Base-by-base conservation (phyloP, 345 rosid species). In the Cardiospermum halicacabum region DNA sequence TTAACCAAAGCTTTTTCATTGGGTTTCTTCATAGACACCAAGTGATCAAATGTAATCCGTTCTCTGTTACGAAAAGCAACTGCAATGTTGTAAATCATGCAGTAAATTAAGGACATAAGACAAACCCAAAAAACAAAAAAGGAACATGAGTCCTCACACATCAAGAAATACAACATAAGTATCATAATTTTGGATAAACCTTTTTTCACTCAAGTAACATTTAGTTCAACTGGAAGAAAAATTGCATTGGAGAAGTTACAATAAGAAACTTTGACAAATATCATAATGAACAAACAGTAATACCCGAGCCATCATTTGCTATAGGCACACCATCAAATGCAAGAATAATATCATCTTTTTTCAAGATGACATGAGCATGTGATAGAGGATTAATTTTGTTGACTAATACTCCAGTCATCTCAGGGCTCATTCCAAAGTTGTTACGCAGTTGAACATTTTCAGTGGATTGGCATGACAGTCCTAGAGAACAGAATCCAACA, bases 241-340 rank as follows among this genome's bases (percentile, higher is more conserved):
- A 4, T 60, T 16, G 25, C 30, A 3, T 16, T 26, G 4, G 31
- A 11, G 3, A 12, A 13, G 50, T 22, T 18, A 30, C 21, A 50
- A 62, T 19, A 15, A 21, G 10, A 12, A 32, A 5, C 25, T 47
- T 59, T 3, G 24, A 5, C 21, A 19, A 18, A 26, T 12, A 26
- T 45, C 11, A 43, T 6, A 50, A 42, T 2, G 22, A 19, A 56
- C 16, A 43, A 63, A 59, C 48, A 56, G 18, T 51, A 53, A 31
- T 80, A 88, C 96, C 91, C 54, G 93, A 87, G 76, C 96, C 96
- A 81, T 89, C 93, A 75, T 81, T 92, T 70, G 96, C 93, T 74
- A 92, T 83, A 53, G 81, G 82, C 53, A 89, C 87, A 31, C 82
- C 84, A 78, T 92, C 98, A 69, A 89, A 92, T 22, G 81, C 74